Evolutionary conservation across 2,329 filamentous ascomycete species (phyloP).

Genomic region (Chaetomiaceae sp.): DNA sequence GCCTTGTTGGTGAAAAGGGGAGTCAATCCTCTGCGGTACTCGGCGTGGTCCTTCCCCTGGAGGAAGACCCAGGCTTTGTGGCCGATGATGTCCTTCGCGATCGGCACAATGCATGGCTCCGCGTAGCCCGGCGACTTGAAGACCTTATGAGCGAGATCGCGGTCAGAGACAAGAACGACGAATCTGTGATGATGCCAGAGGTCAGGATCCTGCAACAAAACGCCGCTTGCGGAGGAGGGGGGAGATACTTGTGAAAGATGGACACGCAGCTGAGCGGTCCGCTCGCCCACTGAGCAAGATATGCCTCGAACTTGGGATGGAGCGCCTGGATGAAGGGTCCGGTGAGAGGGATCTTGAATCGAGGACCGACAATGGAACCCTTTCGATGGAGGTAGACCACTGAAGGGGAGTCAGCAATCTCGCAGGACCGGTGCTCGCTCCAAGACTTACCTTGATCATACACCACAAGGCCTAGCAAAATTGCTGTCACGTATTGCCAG

Average conservation of each 20-base stretch:
- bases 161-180: constrained; percentile 93
- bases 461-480: constrained; percentile 29
- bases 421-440: no score
- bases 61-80: constrained; percentile 97
- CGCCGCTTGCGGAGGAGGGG: no score
- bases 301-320: constrained; percentile 65
- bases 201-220: no score
- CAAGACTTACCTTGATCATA: constrained; percentile 40
- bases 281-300: constrained; percentile 71
- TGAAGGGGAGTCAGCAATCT: constrained; percentile 29
- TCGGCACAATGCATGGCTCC: constrained; percentile 94
- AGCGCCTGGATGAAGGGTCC: constrained; percentile 72
- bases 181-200: no score
- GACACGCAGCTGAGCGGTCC: constrained; percentile 76
- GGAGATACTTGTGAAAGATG: constrained; percentile 80
- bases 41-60: constrained; percentile 89
- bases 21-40: constrained; percentile 96
- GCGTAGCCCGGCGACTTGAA: constrained; percentile 90
- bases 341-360: constrained; percentile 61
- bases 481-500: constrained; percentile 30
- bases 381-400: constrained; percentile 57
- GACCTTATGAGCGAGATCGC: constrained; percentile 92
- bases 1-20: constrained; percentile 88
- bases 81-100: constrained; percentile 87
- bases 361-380: constrained; percentile 56